phyloP scores from a whole-genome alignment of 768 basidiomycete genomes.

The Hygrocybe coccinea region DNA sequence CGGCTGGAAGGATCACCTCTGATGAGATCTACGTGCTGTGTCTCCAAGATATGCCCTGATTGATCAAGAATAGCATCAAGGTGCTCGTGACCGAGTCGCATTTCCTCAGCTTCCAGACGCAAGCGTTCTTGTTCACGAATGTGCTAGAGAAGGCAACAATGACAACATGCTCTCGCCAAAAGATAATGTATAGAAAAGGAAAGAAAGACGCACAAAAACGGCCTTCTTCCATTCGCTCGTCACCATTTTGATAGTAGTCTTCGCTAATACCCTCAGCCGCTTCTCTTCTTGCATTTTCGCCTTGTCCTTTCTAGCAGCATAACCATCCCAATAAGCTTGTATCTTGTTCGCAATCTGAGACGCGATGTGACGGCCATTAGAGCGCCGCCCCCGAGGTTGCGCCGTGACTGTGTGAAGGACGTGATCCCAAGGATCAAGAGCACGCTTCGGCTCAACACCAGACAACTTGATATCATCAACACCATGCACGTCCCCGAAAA shows the following conservation, averaged over 20 bases:
- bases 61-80: slow-evolving; percentile 87
- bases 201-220: slow-evolving; percentile 56
- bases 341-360: slow-evolving; percentile 62
- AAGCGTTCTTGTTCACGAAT: slow-evolving; percentile 66
- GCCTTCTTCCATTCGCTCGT: slow-evolving; percentile 84
- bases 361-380: slow-evolving; percentile 37
- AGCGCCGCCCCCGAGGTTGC: slow-evolving; percentile 23
- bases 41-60: slow-evolving; percentile 79
- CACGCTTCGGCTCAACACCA: slow-evolving; percentile 31
- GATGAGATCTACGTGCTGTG: slow-evolving; percentile 69
- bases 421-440: slow-evolving; percentile 54
- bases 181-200: neutral
- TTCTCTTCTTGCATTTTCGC: slow-evolving; percentile 59
- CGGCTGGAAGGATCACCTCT: slow-evolving; percentile 53
- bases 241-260: slow-evolving; percentile 65
- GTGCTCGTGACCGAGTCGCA: slow-evolving; percentile 74
- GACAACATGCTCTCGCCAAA: neutral
- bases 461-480: slow-evolving; percentile 18
- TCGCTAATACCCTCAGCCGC: slow-evolving; percentile 60
- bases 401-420: slow-evolving; percentile 46
- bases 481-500: slow-evolving; percentile 27
- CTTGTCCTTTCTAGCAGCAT: slow-evolving; percentile 58
- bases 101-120: slow-evolving; percentile 69
- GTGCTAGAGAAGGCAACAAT: slow-evolving; percentile 41
- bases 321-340: slow-evolving; percentile 69